These are phyloP conservation scores for Croton laevigatus DNA, from an alignment of 441 rosid genomes.

Conservation along the genomic window DNA sequence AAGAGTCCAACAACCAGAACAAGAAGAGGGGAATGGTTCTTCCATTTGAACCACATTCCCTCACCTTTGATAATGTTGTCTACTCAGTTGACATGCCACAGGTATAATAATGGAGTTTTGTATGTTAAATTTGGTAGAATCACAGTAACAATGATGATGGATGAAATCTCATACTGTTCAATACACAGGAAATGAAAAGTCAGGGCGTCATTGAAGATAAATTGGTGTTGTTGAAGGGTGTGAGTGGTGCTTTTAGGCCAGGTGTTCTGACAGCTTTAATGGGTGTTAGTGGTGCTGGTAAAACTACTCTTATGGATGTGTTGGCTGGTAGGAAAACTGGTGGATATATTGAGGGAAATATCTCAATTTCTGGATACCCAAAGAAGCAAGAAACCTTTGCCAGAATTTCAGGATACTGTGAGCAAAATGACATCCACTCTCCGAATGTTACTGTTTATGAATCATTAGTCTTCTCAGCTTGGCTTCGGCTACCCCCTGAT, in stretches of 20 bases:
- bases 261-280: constrained; percentile 90
- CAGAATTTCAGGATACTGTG: constrained; percentile 49
- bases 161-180: background rate
- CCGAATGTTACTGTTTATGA: constrained; percentile 50
- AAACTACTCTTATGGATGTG: constrained; percentile 56
- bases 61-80: constrained; percentile 55
- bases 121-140: background rate
- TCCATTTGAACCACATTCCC: constrained; percentile 76
- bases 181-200: constrained; percentile 52
- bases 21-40: constrained; percentile 79
- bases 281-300: constrained; percentile 96
- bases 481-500: constrained; percentile 45
- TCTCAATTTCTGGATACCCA: constrained; percentile 43
- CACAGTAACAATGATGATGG: background rate
- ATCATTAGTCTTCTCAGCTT: constrained; percentile 49
- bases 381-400: constrained; percentile 54
- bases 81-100: constrained; percentile 76
- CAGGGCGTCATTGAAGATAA: constrained; percentile 56
- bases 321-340: constrained; percentile 54
- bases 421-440: constrained; percentile 50
- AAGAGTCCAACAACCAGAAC: constrained; percentile 17
- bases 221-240: constrained; percentile 62
- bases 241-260: constrained; percentile 86
- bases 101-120: constrained; percentile 29
- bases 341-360: constrained; percentile 44